phyloP scores from a whole-genome alignment of 305 asterid genomes.

The Rubia peregrina region DNA sequence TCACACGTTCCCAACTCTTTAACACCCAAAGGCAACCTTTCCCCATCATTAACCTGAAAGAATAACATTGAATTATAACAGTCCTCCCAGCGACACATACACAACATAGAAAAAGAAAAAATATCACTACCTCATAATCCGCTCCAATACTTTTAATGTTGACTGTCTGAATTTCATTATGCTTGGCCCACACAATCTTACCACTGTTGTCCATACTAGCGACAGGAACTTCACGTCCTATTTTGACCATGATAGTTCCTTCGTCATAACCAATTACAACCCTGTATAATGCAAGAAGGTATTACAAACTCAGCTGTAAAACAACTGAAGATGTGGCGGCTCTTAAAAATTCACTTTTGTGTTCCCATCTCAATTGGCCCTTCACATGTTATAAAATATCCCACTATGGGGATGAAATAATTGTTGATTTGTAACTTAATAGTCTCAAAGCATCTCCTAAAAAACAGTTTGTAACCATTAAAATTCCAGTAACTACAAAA shows the following conservation, averaged over 20 bases:
- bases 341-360: neutral
- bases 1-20: slow-evolving; percentile 98
- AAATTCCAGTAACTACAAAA: neutral
- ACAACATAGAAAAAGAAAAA: slow-evolving; percentile 10
- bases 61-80: slow-evolving; percentile 10
- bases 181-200: slow-evolving; percentile 96
- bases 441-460: neutral
- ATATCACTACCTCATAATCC: slow-evolving; percentile 68
- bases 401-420: neutral
- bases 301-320: slow-evolving; percentile 15
- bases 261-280: slow-evolving; percentile 97
- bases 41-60: slow-evolving; percentile 93
- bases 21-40: slow-evolving; percentile 89
- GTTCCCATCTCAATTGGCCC: neutral
- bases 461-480: neutral
- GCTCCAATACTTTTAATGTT: slow-evolving; percentile 93
- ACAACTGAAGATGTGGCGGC: slow-evolving; percentile 4
- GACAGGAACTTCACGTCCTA: slow-evolving; percentile 92
- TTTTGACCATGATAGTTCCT: slow-evolving; percentile 95
- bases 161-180: slow-evolving; percentile 95
- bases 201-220: slow-evolving; percentile 98
- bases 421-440: neutral
- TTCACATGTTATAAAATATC: neutral
- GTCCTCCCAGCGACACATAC: slow-evolving; percentile 6
- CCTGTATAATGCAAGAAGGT: slow-evolving; percentile 37